Evolutionary conservation across 306 rosid species (phyloP), one percentile per base, ranked within the genome.

Genomic region (Ammopiptanthus mongolicus): DNA sequence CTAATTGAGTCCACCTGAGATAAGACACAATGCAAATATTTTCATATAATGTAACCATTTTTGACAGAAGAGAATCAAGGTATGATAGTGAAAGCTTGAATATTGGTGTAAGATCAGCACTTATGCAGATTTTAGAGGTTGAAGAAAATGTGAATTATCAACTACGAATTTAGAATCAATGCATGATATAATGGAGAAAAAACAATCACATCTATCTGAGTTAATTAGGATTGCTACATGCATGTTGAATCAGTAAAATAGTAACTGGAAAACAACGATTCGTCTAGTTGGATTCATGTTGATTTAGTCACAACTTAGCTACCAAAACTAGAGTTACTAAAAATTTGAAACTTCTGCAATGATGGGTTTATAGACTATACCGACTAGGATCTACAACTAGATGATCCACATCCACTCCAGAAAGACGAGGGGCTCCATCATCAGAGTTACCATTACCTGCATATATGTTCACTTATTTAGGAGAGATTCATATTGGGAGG

Each of bases 1-100:
- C 99, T 84, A 96, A 81, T 41, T 86, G 88, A 84, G 86, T 75
- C 89, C 82, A 78, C 85, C 99, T 95, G 84, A 75, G 61, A 41
- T 47, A 57, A 59, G 52, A 68, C 2, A 50, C 15, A 48, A 58
- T 58, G 48, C 5, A 60, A 25, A 41, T 55, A 3, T 34, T 18
- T 62, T 71, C 53, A 60, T 71, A 76, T 46, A 44, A 57, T 41
- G 68, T 53, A 22, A 68, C 42, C 69, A 67, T 13, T 71, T 29
- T 11, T 42, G 19, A 22, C 36, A 33, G 3, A 5, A 65, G 51
- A 52, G 59, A 60, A 23, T 67, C 65, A 18, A 51, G 11, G 8
- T n/a, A 56, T 39, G 64, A 71, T 18, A 6, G 13, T 44, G 53
- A 84, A 74, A 62, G 42, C 59, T 62, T 22, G 18, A 5, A 9